Evolutionary conservation across 192 early-diverging fungal genomes (phyloP), one percentile per base, ranked within the genome.

Genomic region (Coemansia sp.): DNA sequence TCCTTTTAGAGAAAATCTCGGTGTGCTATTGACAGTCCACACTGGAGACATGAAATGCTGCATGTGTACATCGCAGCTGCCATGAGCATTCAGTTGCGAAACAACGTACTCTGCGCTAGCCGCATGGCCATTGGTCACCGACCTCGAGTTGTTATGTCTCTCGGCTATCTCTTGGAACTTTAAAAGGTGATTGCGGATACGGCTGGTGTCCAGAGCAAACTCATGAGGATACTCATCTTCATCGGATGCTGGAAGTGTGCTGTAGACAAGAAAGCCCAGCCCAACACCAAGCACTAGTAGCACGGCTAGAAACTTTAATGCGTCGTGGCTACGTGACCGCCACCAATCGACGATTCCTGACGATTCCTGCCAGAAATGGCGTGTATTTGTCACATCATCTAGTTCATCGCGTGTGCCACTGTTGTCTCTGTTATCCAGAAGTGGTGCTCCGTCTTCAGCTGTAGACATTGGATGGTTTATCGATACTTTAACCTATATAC

Each of bases 21-120:
- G 79, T 52, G 22, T 40, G 3, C 17, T 5, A 6, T 48, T 52
- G 14, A 67, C 73, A 2, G 64, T 58, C 79, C 79, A 82, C 52
- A 82, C 71, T 5, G 79, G 79, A 55, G 79, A 82, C 67, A 56
- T 14, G 36, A 82, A 82, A 33, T 60, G 70, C 64, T 82, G 79
- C 57, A 63, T 20, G 38, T 76, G 64, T 29, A 73, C 58, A 31
- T 82, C 79, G 38, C 79, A 82, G 58, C 62, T 50, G 7, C 71
- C 79, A 14, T 70, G 61, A 0, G 34, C 30, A n/a, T 50, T 31
- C 10, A 82, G 70, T 38, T 73, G 73, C 2, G 32, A 8, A 3
- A 76, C 45, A 12, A 82, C 79, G 52, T 82, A 82, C 17, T 73
- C 59, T 31, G 70, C 79, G 59, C 73, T 76, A 22, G 67, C 79